Conservation (phyloP, 192 early-diverging fungal species). For the Coemansia sp. region DNA sequence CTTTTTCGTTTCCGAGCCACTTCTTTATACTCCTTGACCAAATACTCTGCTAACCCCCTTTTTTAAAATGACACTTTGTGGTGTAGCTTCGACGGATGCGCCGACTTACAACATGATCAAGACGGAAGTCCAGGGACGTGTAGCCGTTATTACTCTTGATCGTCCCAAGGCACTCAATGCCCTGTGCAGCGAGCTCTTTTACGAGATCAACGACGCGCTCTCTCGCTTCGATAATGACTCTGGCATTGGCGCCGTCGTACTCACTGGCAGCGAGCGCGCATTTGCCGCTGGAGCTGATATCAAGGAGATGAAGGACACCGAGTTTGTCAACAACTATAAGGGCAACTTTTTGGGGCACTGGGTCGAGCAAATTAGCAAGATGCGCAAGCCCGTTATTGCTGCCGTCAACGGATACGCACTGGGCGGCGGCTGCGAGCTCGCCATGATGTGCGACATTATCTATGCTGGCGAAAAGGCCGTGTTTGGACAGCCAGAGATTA, state of each 20-base stretch:
- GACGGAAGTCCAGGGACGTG: slow-evolving; percentile 74
- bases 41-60: background rate
- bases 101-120: slow-evolving; percentile 59
- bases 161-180: slow-evolving; percentile 98
- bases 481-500: slow-evolving; percentile 99
- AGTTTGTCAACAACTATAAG: slow-evolving; percentile 88
- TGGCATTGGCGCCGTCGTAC: slow-evolving; percentile 84
- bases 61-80: background rate
- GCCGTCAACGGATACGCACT: slow-evolving; percentile 98
- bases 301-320: slow-evolving; percentile 95
- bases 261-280: slow-evolving; percentile 94
- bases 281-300: slow-evolving; percentile 99
- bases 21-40: background rate
- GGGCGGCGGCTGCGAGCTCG: slow-evolving; percentile 98
- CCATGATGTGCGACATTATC: slow-evolving; percentile 99
- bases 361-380: slow-evolving; percentile 81
- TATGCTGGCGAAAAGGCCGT: slow-evolving; percentile 96
- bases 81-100: slow-evolving; percentile 36
- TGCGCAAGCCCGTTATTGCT: slow-evolving; percentile 96
- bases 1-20: background rate
- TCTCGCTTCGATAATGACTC: slow-evolving; percentile 74
- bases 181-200: slow-evolving; percentile 88
- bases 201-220: slow-evolving; percentile 89
- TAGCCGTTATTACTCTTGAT: slow-evolving; percentile 89
- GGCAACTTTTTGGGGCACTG: slow-evolving; percentile 93